Conservation (phyloP, 805 yeast species). For the Yamadazyma sp. region DNA sequence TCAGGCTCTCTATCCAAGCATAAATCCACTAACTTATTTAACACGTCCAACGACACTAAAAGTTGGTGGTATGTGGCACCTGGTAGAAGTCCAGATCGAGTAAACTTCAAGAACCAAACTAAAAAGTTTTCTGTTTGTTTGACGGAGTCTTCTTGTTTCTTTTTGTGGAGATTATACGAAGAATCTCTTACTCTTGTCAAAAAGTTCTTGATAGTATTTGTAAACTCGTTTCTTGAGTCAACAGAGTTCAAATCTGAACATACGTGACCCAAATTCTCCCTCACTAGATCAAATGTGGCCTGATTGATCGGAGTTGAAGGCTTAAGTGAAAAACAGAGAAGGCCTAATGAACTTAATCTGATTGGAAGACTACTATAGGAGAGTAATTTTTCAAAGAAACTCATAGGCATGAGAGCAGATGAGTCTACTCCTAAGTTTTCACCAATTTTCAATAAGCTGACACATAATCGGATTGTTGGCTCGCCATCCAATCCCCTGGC, state of each 20-base stretch:
- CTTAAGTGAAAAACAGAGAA: constrained; percentile 11
- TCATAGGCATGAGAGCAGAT: constrained; percentile 41
- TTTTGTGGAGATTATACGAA: constrained; percentile 48
- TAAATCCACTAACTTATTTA: constrained; percentile 17
- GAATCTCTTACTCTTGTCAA: constrained; percentile 68
- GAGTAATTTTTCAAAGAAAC: constrained; percentile 16
- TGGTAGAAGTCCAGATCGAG: constrained; percentile 30
- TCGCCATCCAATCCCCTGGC: not conserved
- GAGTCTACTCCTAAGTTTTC: constrained; percentile 46
- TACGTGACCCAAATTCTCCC: constrained; percentile 22
- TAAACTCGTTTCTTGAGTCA: constrained; percentile 65
- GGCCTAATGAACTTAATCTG: constrained; percentile 7
- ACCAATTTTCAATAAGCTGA: constrained; percentile 62
- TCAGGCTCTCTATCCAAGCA: constrained; percentile 11
- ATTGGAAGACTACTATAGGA: constrained; percentile 6
- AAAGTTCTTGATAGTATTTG: constrained; percentile 61
- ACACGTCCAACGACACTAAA: constrained; percentile 13
- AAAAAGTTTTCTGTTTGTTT: constrained; percentile 26
- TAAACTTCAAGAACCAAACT: constrained; percentile 54
- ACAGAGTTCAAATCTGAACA: constrained; percentile 8
- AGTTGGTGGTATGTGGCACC: constrained; percentile 48
- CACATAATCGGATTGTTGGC: constrained; percentile 36
- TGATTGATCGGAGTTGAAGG: constrained; percentile 52
- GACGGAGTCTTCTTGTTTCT: constrained; percentile 16
- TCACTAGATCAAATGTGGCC: constrained; percentile 44